A percentile compares a stretch with the other conserved stretches of the same genome.
Evolutionary conservation across 2,329 filamentous ascomycete species (phyloP).

Genomic region (Penicillium decumbens): DNA sequence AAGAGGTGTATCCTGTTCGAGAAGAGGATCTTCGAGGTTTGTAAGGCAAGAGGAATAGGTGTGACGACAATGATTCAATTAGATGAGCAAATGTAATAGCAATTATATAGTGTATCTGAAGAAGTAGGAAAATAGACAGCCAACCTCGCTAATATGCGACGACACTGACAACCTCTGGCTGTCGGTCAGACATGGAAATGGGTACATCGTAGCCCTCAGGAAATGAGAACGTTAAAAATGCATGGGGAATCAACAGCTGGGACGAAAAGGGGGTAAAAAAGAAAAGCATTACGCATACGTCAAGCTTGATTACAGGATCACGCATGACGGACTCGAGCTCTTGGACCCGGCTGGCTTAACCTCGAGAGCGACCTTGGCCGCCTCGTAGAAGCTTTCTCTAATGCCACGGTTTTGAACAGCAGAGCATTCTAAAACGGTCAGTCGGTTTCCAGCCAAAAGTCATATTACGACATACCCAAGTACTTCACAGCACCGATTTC

Average conservation of each 20-base stretch:
- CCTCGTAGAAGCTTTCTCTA: slow-evolving; percentile 97
- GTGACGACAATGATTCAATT: not conserved
- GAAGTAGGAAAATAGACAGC: slow-evolving; percentile 5
- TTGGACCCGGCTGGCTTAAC: slow-evolving; percentile 42
- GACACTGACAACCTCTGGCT: slow-evolving; percentile 3
- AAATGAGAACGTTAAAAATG: slow-evolving; percentile 15
- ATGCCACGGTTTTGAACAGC: slow-evolving; percentile 97
- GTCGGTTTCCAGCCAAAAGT: not conserved
- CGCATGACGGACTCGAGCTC: slow-evolving; percentile 30
- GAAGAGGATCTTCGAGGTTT: slow-evolving; percentile 27
- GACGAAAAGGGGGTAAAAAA: slow-evolving; percentile 3
- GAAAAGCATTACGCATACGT: slow-evolving; percentile 3
- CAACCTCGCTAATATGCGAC: slow-evolving; percentile 23
- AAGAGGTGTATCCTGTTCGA: slow-evolving; percentile 38
- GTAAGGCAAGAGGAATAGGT: not conserved
- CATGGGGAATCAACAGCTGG: slow-evolving; percentile 21
- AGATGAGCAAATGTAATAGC: slow-evolving; percentile 1
- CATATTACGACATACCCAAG: slow-evolving; percentile 53
- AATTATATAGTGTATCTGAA: slow-evolving; percentile 11
- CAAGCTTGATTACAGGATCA: slow-evolving; percentile 29
- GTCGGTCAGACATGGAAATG: slow-evolving; percentile 8
- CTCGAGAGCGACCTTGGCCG: slow-evolving; percentile 79
- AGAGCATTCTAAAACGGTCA: slow-evolving; percentile 69
- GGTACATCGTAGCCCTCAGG: slow-evolving; percentile 1
- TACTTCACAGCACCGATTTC: slow-evolving; percentile 91